These are phyloP conservation scores for Trichoderma sp. DNA, from an alignment of 2,329 filamentous ascomycete species.

Conservation along the genomic window DNA sequence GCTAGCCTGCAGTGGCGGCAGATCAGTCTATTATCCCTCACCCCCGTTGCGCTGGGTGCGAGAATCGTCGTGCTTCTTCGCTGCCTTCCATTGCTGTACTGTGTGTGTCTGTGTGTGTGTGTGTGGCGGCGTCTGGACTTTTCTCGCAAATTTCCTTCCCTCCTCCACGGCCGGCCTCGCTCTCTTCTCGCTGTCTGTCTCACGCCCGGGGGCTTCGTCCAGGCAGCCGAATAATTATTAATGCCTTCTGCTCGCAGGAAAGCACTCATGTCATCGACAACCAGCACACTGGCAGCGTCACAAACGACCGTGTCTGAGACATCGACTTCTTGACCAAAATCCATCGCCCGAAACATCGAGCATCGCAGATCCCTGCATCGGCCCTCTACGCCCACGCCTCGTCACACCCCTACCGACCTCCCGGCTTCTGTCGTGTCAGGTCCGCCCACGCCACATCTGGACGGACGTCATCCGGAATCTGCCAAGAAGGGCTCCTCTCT, in stretches of 20 bases:
- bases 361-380: constrained; percentile 26
- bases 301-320: neutral
- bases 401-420: constrained; percentile 24
- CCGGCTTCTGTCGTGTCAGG: constrained; percentile 28
- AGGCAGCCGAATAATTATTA: too few species aligned
- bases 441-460: constrained; percentile 30
- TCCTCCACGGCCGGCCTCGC: too few species aligned
- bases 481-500: constrained; percentile 32
- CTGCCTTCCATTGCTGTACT: neutral
- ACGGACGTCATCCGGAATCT: constrained; percentile 34
- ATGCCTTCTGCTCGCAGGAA: too few species aligned
- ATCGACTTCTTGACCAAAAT: constrained; percentile 2
- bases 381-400: constrained; percentile 21
- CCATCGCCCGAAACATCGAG: constrained; percentile 10
- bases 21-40: constrained; percentile 25
- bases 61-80: neutral
- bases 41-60: neutral
- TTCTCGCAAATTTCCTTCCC: neutral
- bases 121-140: constrained; percentile 2
- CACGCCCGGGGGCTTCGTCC: too few species aligned
- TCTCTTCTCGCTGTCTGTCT: too few species aligned
- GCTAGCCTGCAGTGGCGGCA: constrained; percentile 26
- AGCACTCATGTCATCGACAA: too few species aligned
- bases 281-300: neutral
- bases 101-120: neutral